Percentiles rank a stretch among this genome's conserved stretches.
Evolutionary conservation across 371 early-diverging fungal genomes (phyloP).

Genomic region (Batkoa obscura): DNA sequence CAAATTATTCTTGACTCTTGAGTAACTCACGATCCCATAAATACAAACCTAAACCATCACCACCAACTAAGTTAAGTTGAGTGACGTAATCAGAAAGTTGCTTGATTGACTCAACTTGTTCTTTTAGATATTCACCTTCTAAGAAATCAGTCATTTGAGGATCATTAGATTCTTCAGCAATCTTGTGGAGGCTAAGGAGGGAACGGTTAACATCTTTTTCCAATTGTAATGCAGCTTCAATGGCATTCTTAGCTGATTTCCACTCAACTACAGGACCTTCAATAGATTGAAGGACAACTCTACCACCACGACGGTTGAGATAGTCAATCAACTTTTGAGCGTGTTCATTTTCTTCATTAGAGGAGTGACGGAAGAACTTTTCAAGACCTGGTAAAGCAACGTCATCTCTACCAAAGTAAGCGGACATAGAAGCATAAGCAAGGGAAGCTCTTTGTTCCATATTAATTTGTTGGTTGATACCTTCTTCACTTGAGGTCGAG

Average conservation of each 20-base stretch:
- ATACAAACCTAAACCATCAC: slow-evolving; percentile 21
- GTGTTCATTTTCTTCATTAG: slow-evolving; percentile 30
- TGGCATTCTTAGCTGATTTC: slow-evolving; percentile 39
- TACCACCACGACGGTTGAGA: slow-evolving; percentile 36
- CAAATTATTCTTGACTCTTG: too few relatives aligned
- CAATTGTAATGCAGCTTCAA: slow-evolving; percentile 41
- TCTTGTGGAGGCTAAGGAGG: slow-evolving; percentile 25
- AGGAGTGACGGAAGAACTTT: slow-evolving; percentile 31
- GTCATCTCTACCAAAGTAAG: slow-evolving; percentile 27
- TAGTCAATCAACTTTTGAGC: slow-evolving; percentile 35
- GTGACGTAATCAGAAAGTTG: slow-evolving; percentile 39
- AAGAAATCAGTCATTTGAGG: slow-evolving; percentile 30
- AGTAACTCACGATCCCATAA: slow-evolving; percentile 8
- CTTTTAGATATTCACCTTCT: slow-evolving; percentile 33
- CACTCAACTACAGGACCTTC: slow-evolving; percentile 24
- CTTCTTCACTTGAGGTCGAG: slow-evolving; percentile 33
- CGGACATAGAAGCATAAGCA: slow-evolving; percentile 34
- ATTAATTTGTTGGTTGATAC: slow-evolving; percentile 40
- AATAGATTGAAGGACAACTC: slow-evolving; percentile 18
- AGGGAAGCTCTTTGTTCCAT: slow-evolving; percentile 36
- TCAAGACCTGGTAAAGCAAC: slow-evolving; percentile 37
- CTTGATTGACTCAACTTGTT: slow-evolving; percentile 49
- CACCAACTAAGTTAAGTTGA: slow-evolving; percentile 37
- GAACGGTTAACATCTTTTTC: slow-evolving; percentile 46
- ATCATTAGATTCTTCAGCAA: slow-evolving; percentile 26